Evolutionary conservation across 2,329 filamentous ascomycete species (phyloP), one percentile per base, ranked within the genome.

Genomic region (Trichoderma koningiopsis): DNA sequence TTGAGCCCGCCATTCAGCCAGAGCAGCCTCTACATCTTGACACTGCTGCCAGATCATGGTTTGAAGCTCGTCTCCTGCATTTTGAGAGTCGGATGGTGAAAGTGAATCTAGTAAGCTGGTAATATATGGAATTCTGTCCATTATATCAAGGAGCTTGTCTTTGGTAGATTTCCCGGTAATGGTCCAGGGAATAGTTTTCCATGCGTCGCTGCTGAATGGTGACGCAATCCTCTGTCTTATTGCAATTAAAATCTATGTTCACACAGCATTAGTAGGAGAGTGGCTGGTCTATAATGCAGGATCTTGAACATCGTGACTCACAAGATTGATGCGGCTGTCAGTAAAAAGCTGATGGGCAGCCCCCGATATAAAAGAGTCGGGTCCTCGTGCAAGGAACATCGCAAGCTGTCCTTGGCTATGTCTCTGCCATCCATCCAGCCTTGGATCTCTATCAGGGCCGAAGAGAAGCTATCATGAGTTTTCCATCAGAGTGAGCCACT

Each of bases 341-440:
- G 24, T 24, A 35, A 68, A 68, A 5, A 68, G 47, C 35, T 68
- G 43, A 19, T 65, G 68, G n/a, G 59, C 29, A 24, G 24, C 47
- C 35, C 68, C 60, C 2, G 49, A 57, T 19, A 29, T 19, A n/a
- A 64, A 69, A 3, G 60, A 64, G 3, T 52, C 31, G 1, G 68
- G 58, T 4, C 68, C 67, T 43, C 67, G 35, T 10, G 52, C 29
- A 37, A 69, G 67, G 35, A 69, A 58, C 59, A 69, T 56, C 5
- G 67, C 67, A 2, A 69, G 14, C 11, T 69, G 67, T 6, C 67
- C 67, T n/a, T 64, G 60, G 11, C 59, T 69, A n/a, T 69, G 67
- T 33, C 60, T 61, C 4, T 63, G 52, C 67, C 67, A 69, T 29
- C 59, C 67, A 24, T 55, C 19, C 22, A 57, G 37, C 14, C 29